Conservation (phyloP, 1,284 basidiomycete species). For the Amylostereum areolatum region DNA sequence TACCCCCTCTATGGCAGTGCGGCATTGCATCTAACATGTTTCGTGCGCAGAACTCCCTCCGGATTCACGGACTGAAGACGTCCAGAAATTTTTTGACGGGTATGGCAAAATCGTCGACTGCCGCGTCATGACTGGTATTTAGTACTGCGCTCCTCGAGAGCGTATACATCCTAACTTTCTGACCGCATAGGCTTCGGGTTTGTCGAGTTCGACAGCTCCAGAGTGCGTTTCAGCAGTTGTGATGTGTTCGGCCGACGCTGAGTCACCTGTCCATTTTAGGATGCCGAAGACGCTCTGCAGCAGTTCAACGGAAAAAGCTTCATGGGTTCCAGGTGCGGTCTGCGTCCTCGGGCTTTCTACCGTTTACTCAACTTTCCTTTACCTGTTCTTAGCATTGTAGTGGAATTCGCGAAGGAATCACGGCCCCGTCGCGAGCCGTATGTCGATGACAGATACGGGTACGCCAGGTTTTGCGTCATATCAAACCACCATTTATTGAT, state of each 20-base stretch:
- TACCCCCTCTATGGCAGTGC: conserved; percentile 5
- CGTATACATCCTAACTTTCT: background rate
- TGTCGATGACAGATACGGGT: conserved; percentile 38
- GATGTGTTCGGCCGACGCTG: background rate
- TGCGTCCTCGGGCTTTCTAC: background rate
- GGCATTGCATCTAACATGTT: background rate
- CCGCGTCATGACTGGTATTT: conserved; percentile 86
- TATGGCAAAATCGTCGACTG: conserved; percentile 85
- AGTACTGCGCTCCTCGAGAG: background rate
- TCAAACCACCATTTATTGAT: background rate
- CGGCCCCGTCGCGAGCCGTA: conserved; percentile 76
- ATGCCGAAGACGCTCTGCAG: conserved; percentile 87
- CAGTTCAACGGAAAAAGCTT: conserved; percentile 85
- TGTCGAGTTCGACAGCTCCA: conserved; percentile 84
- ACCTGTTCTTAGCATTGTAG: conserved; percentile 61
- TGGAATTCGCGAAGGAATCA: conserved; percentile 87
- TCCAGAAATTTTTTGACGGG: conserved; percentile 80
- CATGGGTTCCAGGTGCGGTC: conserved; percentile 75
- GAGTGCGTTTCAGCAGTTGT: conserved; percentile 35
- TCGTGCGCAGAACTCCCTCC: conserved; percentile 58
- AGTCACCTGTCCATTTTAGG: conserved; percentile 38
- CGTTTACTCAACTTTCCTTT: background rate
- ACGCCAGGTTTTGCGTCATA: background rate
- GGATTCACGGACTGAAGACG: conserved; percentile 74
- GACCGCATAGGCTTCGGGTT: conserved; percentile 75